phyloP scores from a whole-genome alignment of 441 rosid species.

The Erodium moschatum region DNA sequence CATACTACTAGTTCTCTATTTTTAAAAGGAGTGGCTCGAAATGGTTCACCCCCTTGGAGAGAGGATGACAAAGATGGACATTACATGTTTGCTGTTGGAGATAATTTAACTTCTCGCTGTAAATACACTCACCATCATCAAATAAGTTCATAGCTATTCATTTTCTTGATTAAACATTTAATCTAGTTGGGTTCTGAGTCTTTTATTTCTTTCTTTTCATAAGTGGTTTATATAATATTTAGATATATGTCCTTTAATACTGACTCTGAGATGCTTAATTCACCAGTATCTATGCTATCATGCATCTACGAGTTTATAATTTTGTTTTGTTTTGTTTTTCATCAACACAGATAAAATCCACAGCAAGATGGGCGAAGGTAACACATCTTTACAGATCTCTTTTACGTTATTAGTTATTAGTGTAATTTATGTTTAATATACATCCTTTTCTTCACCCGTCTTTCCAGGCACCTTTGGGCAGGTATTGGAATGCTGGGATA shows the following conservation, averaged over 20 bases:
- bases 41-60: constrained; percentile 84
- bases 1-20: constrained; percentile 34
- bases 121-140: constrained; percentile 17
- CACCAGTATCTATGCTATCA: neutral
- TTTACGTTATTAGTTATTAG: neutral
- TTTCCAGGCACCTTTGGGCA: constrained; percentile 77
- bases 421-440: neutral
- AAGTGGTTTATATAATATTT: neutral
- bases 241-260: neutral
- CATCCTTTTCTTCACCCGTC: neutral
- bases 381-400: constrained; percentile 18
- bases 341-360: constrained; percentile 59
- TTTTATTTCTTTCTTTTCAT: neutral
- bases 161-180: neutral
- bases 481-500: constrained; percentile 80
- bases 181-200: neutral
- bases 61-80: constrained; percentile 93
- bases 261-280: constrained; percentile 42
- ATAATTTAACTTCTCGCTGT: constrained; percentile 72
- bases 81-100: constrained; percentile 65
- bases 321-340: neutral
- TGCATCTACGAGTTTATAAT: neutral
- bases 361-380: constrained; percentile 94
- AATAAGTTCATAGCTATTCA: neutral
- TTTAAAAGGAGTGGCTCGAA: constrained; percentile 45